A percentile compares a stretch with the other conserved stretches of the same genome.
phyloP scores from a whole-genome alignment of 305 asterid genomes.

The Petunia hybrid region DNA sequence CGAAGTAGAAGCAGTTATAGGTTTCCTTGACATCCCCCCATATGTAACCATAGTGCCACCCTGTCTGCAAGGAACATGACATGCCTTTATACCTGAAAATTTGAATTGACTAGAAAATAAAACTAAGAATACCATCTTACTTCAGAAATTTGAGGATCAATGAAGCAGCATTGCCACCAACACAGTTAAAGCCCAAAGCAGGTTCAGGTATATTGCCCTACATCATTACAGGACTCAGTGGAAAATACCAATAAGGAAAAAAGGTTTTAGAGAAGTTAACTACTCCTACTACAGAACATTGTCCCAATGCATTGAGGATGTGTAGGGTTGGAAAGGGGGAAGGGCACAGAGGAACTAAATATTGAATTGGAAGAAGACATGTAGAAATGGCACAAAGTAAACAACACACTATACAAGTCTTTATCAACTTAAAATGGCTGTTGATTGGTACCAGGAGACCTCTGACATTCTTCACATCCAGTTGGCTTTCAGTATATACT shows the following conservation, averaged over 20 bases:
- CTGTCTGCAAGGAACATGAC: conserved; percentile 51
- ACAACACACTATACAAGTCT: conserved; percentile 27
- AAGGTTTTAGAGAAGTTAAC: neutral
- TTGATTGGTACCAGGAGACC: conserved; percentile 69
- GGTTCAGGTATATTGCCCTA: conserved; percentile 87
- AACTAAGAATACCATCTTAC: conserved; percentile 46
- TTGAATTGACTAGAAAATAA: conserved; percentile 28
- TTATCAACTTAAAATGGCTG: conserved; percentile 28
- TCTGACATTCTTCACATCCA: conserved; percentile 78
- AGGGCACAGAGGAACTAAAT: neutral
- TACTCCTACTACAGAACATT: neutral
- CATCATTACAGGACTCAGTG: conserved; percentile 27
- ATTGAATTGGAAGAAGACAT: conserved; percentile 10
- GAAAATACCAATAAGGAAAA: conserved; percentile 20
- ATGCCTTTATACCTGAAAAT: conserved; percentile 12
- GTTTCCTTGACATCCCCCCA: conserved; percentile 98
- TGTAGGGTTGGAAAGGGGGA: neutral
- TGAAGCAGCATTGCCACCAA: conserved; percentile 96
- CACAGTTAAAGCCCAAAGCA: conserved; percentile 84
- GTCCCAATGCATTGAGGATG: neutral
- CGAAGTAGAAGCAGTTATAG: conserved; percentile 81
- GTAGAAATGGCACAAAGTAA: conserved; percentile 24
- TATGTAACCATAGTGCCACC: conserved; percentile 98
- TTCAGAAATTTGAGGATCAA: conserved; percentile 82
- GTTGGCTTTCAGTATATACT: conserved; percentile 86